These are phyloP conservation scores for Blastobotrys mokoenaii DNA, from an alignment of 805 yeast genomes.

Conservation along the genomic window DNA sequence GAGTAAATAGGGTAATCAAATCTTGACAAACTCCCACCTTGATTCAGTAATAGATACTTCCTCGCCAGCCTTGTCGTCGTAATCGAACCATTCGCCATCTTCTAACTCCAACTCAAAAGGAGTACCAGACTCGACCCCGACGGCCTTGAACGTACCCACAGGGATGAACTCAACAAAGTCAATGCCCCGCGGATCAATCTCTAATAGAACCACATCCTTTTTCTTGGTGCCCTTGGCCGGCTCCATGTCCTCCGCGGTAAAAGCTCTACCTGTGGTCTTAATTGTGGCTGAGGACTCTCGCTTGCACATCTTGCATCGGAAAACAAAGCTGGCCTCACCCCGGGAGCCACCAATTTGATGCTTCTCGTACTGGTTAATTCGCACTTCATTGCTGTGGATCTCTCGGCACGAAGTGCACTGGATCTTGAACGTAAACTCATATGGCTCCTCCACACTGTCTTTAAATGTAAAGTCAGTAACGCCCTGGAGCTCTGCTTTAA, in stretches of 20 bases:
- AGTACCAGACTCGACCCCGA: slow-evolving; percentile 44
- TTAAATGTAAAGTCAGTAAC: slow-evolving; percentile 49
- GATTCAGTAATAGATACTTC: slow-evolving; percentile 78
- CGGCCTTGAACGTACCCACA: slow-evolving; percentile 50
- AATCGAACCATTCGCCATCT: slow-evolving; percentile 91
- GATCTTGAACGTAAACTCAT: slow-evolving; percentile 65
- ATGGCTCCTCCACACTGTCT: slow-evolving; percentile 55
- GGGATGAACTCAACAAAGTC: slow-evolving; percentile 65
- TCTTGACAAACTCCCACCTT: slow-evolving; percentile 50
- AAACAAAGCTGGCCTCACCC: slow-evolving; percentile 78
- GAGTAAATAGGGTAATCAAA: neutral
- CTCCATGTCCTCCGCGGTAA: slow-evolving; percentile 31
- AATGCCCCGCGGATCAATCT: slow-evolving; percentile 80
- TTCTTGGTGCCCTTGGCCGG: slow-evolving; percentile 24
- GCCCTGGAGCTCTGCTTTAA: slow-evolving; percentile 42
- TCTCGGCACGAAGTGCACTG: slow-evolving; percentile 73
- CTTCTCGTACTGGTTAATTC: slow-evolving; percentile 51
- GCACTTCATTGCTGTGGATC: slow-evolving; percentile 58
- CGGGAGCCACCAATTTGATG: slow-evolving; percentile 50
- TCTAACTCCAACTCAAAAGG: slow-evolving; percentile 62
- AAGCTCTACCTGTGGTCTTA: slow-evolving; percentile 20
- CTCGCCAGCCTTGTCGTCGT: slow-evolving; percentile 71
- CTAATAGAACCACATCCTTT: slow-evolving; percentile 42
- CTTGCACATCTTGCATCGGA: slow-evolving; percentile 62
- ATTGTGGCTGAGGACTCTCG: slow-evolving; percentile 30